Percentiles rank a stretch among this genome's conserved stretches.
Evolutionary conservation across 257 asterid genomes (phyloP).

Genomic region (Petunia axillaris): DNA sequence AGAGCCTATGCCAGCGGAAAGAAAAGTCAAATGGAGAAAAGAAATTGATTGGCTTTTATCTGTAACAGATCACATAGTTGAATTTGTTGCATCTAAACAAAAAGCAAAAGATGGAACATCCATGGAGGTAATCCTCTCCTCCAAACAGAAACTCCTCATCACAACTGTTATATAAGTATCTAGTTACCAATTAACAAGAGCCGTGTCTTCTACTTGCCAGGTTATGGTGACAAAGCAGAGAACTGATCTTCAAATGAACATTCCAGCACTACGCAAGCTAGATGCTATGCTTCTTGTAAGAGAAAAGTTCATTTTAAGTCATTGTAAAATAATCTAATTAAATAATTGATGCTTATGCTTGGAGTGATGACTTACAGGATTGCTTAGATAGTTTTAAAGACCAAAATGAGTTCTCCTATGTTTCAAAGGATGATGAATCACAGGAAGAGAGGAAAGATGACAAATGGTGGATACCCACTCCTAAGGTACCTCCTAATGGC

Average conservation of each 20-base stretch:
- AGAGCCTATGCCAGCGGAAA: slow-evolving; percentile 90
- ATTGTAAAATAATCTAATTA: neutral
- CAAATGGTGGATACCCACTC: slow-evolving; percentile 96
- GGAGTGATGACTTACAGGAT: slow-evolving; percentile 51
- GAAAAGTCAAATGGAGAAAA: slow-evolving; percentile 74
- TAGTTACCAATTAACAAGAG: neutral
- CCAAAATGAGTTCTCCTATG: slow-evolving; percentile 72
- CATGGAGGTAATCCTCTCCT: slow-evolving; percentile 63
- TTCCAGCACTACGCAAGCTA: slow-evolving; percentile 81
- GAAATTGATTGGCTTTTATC: slow-evolving; percentile 94
- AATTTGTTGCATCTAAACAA: slow-evolving; percentile 81
- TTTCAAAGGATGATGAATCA: slow-evolving; percentile 47
- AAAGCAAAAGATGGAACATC: slow-evolving; percentile 65
- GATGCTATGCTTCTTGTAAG: slow-evolving; percentile 90
- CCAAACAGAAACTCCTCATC: neutral
- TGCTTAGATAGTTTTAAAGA: slow-evolving; percentile 89
- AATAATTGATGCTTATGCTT: neutral
- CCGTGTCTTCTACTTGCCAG: slow-evolving; percentile 40
- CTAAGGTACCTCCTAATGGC: slow-evolving; percentile 77
- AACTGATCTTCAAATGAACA: slow-evolving; percentile 76
- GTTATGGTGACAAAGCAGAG: slow-evolving; percentile 80
- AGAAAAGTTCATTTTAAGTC: neutral
- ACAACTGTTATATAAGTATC: neutral
- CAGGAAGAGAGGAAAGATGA: slow-evolving; percentile 50
- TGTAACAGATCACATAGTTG: slow-evolving; percentile 90